Evolutionary conservation across 2,329 filamentous ascomycete genomes (phyloP).

Genomic region (Trichoderma lentiforme): DNA sequence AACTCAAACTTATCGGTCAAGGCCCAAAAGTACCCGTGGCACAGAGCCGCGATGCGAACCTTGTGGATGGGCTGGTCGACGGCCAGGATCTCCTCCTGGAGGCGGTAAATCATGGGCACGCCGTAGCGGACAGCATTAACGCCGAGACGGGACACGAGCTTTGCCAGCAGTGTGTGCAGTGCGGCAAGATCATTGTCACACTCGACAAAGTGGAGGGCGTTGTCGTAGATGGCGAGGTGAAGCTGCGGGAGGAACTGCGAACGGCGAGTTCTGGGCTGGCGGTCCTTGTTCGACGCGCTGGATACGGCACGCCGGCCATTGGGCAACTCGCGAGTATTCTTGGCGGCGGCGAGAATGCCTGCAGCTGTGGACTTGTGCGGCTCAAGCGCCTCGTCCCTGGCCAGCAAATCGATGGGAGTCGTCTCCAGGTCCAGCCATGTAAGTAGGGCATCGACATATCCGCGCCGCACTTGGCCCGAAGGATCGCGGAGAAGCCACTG

Average conservation of each 20-base stretch:
- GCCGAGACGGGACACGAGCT: slow-evolving; percentile 71
- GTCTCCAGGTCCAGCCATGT: slow-evolving; percentile 86
- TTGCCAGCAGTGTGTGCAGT: slow-evolving; percentile 72
- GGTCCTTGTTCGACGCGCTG: slow-evolving; percentile 60
- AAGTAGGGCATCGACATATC: slow-evolving; percentile 78
- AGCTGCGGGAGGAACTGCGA: slow-evolving; percentile 78
- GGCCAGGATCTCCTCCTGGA: slow-evolving; percentile 78
- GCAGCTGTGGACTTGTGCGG: slow-evolving; percentile 40
- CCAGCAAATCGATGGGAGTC: slow-evolving; percentile 60
- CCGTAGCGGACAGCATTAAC: slow-evolving; percentile 78
- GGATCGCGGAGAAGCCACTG: slow-evolving; percentile 86
- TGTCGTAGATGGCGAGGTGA: slow-evolving; percentile 87
- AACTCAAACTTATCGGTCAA: slow-evolving; percentile 75
- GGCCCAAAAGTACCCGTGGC: slow-evolving; percentile 85
- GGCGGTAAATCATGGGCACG: slow-evolving; percentile 80
- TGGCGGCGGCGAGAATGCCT: slow-evolving; percentile 25
- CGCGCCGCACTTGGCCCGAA: slow-evolving; percentile 72
- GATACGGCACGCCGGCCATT: slow-evolving; percentile 65
- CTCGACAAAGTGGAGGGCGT: slow-evolving; percentile 68
- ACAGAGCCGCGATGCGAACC: slow-evolving; percentile 76
- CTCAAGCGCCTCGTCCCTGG: slow-evolving; percentile 53
- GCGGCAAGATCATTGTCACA: slow-evolving; percentile 73
- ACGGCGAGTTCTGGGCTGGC: slow-evolving; percentile 46
- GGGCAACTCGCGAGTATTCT: slow-evolving; percentile 40
- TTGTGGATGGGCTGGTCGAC: slow-evolving; percentile 66